Evolutionary conservation across 805 yeast genomes (phyloP), one percentile per base, ranked within the genome.

Genomic region (Yarrowia divulgata): DNA sequence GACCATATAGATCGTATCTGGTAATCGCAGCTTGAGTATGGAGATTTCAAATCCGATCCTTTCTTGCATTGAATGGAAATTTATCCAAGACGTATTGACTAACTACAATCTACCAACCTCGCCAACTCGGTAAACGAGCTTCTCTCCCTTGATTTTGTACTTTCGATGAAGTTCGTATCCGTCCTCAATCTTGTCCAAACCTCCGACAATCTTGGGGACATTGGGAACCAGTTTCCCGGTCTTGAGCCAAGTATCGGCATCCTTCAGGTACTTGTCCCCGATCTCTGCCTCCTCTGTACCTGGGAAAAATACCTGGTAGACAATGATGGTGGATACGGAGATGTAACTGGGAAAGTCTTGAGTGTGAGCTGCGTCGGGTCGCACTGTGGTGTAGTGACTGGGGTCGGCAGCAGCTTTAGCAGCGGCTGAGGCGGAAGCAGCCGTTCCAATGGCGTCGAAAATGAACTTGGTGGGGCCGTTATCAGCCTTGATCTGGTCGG

Each of bases 281-380:
- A 60, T 8, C 0, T 45, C 34, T 8, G 67, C 52, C 43, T 60
- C 54, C 13, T 60, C 67, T 8, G 52, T 29, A 8, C 19, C 52
- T 8, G 37, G 7, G 35, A 57, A 40, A 34, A 60, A 60, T 43
- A 60, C 54, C 18, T 60, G 54, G 19, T 60, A 60, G 16, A 60
- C 67, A 18, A 60, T 60, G 2, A 60, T 43, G 8, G 67, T 43
- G 3, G 50, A 45, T 5, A 60, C 29, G 6, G 50, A 34, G n/a
- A 60, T 60, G 34, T 60, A 18, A 2, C 29, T 34, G 1, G 54
- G 54, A 18, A 60, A 60, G 8, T 32, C 40, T 40, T 60, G 23
- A 3, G 67, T 60, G 8, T 60, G 67, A 3, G 50, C 54, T 8
- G 54, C 67, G 18, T 60, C 67, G 1, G 67, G 67, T 60, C 67